Base-by-base conservation (phyloP, 2,329 filamentous ascomycete species). In the Ophiostoma sp. region DNA sequence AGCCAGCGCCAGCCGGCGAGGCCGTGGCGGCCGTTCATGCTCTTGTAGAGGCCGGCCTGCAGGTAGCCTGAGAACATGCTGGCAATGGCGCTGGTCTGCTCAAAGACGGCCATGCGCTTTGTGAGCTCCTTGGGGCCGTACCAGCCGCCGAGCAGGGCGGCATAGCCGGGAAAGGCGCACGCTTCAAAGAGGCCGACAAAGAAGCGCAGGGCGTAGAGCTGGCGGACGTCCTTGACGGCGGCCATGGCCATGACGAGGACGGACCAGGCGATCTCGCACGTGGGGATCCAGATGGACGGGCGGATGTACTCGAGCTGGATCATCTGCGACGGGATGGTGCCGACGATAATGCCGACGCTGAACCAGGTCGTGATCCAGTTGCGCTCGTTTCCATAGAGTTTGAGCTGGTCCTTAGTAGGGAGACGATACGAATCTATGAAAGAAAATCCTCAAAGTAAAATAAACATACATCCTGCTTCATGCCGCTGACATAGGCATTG, bases 1-100 rank as follows among this genome's bases (percentile, higher is more conserved):
- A 81, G 75, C 79, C 79, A 82, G 39, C 78, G 76, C 76, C 76
- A 81, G 0, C 79, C 80, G 0, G 78, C 74, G 11, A 78, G 73
- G 0, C 78, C 79, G 11, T 76, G 72, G 1, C 72, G 72, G 0
- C 84, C 83, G 70, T 87, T 74, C 71, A 81, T 75, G 23, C 80
- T 79, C n/a, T 78, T 76, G 73, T 82, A 77, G 39, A 83, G 81
- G 13, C 83, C 85, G 0, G 83, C 84, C 75, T 89, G 86, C 68
- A 89, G 83, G 76, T 88, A 87, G 0, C 87, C 87, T 15, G 84
- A 83, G 67, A 89, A 86, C 83, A 89, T 86, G 0, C 83, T 87
- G 0, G 86, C 87, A 0, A 84, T 85, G 2, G 87, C 78, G 0
- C 86, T 86, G 2, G 84, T 85, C 1, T 84, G 83, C 2, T 85